phyloP scores from a whole-genome alignment of 148 eudicot genomes.

The Heliamphora exappendiculata region DNA sequence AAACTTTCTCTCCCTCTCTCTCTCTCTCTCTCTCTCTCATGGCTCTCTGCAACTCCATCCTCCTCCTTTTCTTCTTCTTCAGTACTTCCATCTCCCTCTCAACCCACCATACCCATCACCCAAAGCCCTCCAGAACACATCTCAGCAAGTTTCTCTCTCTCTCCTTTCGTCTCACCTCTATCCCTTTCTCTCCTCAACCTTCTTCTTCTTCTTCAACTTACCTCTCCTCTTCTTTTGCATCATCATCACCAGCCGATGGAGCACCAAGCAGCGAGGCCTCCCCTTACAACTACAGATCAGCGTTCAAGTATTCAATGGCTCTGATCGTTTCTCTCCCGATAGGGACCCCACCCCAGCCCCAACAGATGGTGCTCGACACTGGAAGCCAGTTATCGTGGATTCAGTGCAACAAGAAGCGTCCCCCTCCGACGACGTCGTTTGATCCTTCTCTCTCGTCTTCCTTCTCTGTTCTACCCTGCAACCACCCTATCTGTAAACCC shows the following conservation, averaged over 20 bases:
- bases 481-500: constrained; percentile 44
- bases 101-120: neutral
- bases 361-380: constrained; percentile 50
- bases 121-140: neutral
- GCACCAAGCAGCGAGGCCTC: neutral
- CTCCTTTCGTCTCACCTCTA: constrained; percentile 26
- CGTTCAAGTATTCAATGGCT: constrained; percentile 51
- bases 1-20: neutral
- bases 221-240: constrained; percentile 1
- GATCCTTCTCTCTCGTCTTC: constrained; percentile 51
- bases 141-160: constrained; percentile 8
- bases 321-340: constrained; percentile 42
- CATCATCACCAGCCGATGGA: neutral
- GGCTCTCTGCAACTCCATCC: constrained; percentile 14
- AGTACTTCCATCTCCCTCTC: neutral
- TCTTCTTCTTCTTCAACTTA: neutral
- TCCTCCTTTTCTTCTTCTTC: constrained; percentile 5
- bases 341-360: constrained; percentile 55
- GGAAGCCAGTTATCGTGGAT: constrained; percentile 56
- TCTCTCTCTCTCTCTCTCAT: neutral
- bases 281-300: constrained; percentile 23
- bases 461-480: constrained; percentile 45
- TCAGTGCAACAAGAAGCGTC: constrained; percentile 28
- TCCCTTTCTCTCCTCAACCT: constrained; percentile 19
- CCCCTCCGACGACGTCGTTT: constrained; percentile 31